A percentile compares a stretch with the other conserved stretches of the same genome.
These are phyloP conservation scores for Candida hispaniensis DNA, from an alignment of 805 yeast species.

Conservation along the genomic window DNA sequence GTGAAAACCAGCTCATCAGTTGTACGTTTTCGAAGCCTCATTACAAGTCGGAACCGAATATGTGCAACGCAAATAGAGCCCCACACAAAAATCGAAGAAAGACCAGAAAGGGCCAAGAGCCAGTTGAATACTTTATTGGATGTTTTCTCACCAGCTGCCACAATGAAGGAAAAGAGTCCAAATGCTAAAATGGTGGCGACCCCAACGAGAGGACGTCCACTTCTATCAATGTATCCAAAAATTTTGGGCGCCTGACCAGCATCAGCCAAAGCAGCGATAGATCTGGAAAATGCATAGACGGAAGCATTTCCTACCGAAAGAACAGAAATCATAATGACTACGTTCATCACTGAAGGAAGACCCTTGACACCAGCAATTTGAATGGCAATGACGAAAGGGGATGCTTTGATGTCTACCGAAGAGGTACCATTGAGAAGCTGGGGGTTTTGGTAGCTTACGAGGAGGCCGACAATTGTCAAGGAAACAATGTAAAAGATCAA, in stretches of 20 bases:
- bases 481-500: constrained; percentile 49
- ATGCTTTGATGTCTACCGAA: constrained; percentile 49
- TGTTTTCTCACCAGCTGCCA: constrained; percentile 42
- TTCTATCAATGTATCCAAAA: constrained; percentile 50
- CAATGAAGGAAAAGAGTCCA: constrained; percentile 48
- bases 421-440: constrained; percentile 37
- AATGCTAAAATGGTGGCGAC: constrained; percentile 40
- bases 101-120: constrained; percentile 68
- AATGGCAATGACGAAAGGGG: constrained; percentile 67
- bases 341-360: constrained; percentile 59
- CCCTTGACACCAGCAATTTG: constrained; percentile 51
- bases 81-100: constrained; percentile 75
- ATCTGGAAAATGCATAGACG: constrained; percentile 58
- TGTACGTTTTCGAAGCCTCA: constrained; percentile 55
- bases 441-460: constrained; percentile 48
- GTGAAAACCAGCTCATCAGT: constrained; percentile 56
- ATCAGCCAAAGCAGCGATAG: constrained; percentile 50
- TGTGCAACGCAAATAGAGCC: constrained; percentile 60
- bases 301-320: constrained; percentile 63
- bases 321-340: constrained; percentile 51
- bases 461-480: constrained; percentile 44
- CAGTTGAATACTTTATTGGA: constrained; percentile 45
- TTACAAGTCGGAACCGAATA: constrained; percentile 53
- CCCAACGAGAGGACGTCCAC: constrained; percentile 57
- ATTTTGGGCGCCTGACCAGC: constrained; percentile 52